Percentiles rank a stretch among this genome's conserved stretches.
These are phyloP conservation scores for Globisporangium megalacanthum DNA, from an alignment of 352 stramenopile genomes.

Conservation along the genomic window DNA sequence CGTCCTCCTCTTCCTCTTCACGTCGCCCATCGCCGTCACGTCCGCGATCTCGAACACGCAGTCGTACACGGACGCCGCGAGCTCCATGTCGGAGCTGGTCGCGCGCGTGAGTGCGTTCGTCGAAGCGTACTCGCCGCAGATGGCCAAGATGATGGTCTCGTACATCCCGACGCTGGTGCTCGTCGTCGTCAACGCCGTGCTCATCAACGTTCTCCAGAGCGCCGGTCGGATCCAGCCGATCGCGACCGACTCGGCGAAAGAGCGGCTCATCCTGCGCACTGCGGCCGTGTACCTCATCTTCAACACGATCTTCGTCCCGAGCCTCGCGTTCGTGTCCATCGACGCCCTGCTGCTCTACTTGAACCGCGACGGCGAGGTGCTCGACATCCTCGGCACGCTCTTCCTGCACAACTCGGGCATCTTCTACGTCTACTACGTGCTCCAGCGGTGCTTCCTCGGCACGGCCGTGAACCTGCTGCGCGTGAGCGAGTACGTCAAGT, in stretches of 20 bases:
- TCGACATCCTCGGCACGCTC: conserved; percentile 77
- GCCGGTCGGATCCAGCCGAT: conserved; percentile 81
- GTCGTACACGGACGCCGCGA: conserved; percentile 54
- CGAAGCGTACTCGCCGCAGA: conserved; percentile 61
- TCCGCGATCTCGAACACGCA: conserved; percentile 71
- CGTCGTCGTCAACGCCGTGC: conserved; percentile 82
- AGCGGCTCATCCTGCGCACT: conserved; percentile 74
- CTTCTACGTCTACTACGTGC: conserved; percentile 86
- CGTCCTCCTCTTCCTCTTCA: conserved; percentile 72
- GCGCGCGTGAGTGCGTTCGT: conserved; percentile 50
- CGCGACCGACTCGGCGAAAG: conserved; percentile 79
- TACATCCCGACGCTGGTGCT: conserved; percentile 84
- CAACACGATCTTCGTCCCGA: conserved; percentile 86
- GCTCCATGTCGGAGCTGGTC: conserved; percentile 66
- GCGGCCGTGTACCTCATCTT: conserved; percentile 83
- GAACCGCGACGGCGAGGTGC: conserved; percentile 60
- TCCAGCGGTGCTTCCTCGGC: conserved; percentile 78
- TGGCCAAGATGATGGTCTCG: conserved; percentile 71
- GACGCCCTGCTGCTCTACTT: conserved; percentile 78
- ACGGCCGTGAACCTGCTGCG: conserved; percentile 71
- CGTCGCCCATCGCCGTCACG: conserved; percentile 78
- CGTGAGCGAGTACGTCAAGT: conserved; percentile 76
- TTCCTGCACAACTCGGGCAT: conserved; percentile 87
- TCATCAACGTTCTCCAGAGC: conserved; percentile 81
- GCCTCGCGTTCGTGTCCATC: conserved; percentile 83